A percentile compares a stretch with the other conserved stretches of the same genome.
Conservation (phyloP, 169 alveolate species). For the Plasmodium coatneyi region DNA sequence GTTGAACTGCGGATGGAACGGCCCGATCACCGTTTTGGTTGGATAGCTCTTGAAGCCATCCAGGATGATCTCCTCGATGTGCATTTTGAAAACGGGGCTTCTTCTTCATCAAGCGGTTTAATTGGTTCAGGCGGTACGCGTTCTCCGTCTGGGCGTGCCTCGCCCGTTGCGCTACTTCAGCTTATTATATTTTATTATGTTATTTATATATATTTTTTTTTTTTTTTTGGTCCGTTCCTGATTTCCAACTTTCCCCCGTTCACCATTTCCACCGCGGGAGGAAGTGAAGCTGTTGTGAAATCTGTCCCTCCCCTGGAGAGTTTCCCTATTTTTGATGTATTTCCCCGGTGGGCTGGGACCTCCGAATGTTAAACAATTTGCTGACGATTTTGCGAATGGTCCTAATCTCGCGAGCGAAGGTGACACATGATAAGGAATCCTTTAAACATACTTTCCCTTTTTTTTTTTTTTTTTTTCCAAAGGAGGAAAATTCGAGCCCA, state of each 20-base stretch:
- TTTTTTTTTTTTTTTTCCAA: not conserved
- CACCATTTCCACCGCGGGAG: not conserved
- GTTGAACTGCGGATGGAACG: constrained; percentile 97
- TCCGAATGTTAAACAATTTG: not conserved
- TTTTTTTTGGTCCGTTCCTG: not conserved
- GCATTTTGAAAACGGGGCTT: constrained; percentile 85
- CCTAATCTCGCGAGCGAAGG: not conserved
- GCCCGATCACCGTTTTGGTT: constrained; percentile 92
- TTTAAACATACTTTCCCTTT: not conserved
- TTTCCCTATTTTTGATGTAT: not conserved
- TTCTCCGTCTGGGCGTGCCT: not conserved
- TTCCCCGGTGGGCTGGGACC: not conserved
- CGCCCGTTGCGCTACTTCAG: not conserved
- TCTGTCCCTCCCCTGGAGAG: not conserved
- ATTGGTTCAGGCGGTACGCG: not conserved
- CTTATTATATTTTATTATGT: not conserved
- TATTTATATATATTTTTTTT: too few relatives aligned
- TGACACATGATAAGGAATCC: not conserved
- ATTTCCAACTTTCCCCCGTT: not conserved
- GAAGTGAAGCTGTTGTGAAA: not conserved
- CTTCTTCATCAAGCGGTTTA: not conserved
- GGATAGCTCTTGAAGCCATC: constrained; percentile 98
- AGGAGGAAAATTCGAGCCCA: not conserved
- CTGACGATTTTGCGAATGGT: not conserved
- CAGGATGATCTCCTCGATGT: constrained; percentile 94